Evolutionary conservation across 2,329 filamentous ascomycete genomes (phyloP).

Genomic region (Microdochium paspali): DNA sequence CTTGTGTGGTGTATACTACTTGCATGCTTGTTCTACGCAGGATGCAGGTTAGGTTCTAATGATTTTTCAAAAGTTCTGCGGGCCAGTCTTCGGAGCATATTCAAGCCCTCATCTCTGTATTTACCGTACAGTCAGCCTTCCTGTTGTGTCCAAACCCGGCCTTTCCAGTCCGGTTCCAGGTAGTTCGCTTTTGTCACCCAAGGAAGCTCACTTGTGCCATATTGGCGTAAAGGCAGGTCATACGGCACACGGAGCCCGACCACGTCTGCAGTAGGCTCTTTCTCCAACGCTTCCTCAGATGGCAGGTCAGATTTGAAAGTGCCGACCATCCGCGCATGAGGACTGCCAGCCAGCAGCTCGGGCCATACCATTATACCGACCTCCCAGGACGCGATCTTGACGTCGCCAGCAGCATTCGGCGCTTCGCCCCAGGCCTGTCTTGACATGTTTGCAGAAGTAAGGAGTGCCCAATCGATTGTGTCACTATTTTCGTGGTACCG

Average conservation of each 20-base stretch:
- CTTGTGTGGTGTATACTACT: too few species aligned
- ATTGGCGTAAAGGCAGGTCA: conserved; percentile 61
- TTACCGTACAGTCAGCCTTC: too few species aligned
- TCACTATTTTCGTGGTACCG: conserved; percentile 40
- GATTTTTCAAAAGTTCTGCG: too few species aligned
- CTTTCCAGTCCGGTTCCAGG: conserved; percentile 51
- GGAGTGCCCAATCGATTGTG: conserved; percentile 70
- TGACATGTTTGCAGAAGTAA: conserved; percentile 87
- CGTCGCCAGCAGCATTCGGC: conserved; percentile 42
- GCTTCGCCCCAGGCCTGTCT: conserved; percentile 81
- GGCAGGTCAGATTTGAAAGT: conserved; percentile 56
- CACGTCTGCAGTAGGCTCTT: conserved; percentile 21
- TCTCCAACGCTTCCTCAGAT: conserved; percentile 10
- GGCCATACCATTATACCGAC: conserved; percentile 81
- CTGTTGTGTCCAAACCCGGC: conserved; percentile 31
- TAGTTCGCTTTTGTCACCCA: conserved; percentile 65
- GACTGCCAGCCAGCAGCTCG: conserved; percentile 34
- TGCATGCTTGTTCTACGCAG: too few species aligned
- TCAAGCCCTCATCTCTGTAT: too few species aligned
- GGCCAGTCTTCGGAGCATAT: too few species aligned
- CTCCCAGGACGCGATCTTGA: conserved; percentile 74
- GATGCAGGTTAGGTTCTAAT: too few species aligned
- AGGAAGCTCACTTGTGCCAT: conserved; percentile 54
- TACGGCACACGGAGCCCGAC: conserved; percentile 79
- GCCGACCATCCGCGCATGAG: conserved; percentile 51